Percentiles rank a stretch among this genome's conserved stretches.
These are phyloP conservation scores for Pleurotus citrinopileatus DNA, from an alignment of 768 basidiomycete species.

Conservation along the genomic window DNA sequence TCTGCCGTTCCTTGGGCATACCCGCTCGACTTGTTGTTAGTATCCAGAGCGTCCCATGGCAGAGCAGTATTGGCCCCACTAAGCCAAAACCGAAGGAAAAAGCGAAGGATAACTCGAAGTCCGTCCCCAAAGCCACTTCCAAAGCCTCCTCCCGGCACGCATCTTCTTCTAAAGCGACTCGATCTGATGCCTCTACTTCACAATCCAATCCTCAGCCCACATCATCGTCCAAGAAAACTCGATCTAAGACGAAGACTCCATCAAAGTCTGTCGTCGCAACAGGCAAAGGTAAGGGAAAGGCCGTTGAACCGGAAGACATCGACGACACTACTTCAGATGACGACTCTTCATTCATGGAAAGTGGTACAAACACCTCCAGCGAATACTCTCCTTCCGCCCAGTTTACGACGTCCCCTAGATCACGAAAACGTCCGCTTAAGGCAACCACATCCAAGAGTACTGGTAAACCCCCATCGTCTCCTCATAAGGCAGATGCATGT, in stretches of 20 bases:
- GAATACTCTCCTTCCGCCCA: not conserved
- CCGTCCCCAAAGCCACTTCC: slow-evolving; percentile 19
- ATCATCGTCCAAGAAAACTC: not conserved
- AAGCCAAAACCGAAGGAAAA: slow-evolving; percentile 39
- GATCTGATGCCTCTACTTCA: too few species aligned
- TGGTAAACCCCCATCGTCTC: not conserved
- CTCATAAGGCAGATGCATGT: not conserved
- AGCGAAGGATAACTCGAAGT: slow-evolving; percentile 16
- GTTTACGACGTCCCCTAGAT: not conserved
- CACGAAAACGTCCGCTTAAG: not conserved
- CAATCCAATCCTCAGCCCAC: not conserved
- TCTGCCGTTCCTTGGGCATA: slow-evolving; percentile 83
- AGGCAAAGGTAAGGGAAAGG: slow-evolving; percentile 57
- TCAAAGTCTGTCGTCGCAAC: slow-evolving; percentile 36
- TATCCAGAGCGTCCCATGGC: slow-evolving; percentile 91
- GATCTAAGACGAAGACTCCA: not conserved
- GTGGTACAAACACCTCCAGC: not conserved
- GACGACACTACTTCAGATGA: not conserved
- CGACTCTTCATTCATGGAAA: not conserved
- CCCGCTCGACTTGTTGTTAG: slow-evolving; percentile 88
- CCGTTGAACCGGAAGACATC: not conserved
- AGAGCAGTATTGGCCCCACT: slow-evolving; percentile 59
- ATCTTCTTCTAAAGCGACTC: too few species aligned
- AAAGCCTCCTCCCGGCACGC: slow-evolving; percentile 20
- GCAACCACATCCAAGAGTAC: not conserved